These are phyloP conservation scores for Herpotrichia juniperi DNA, from an alignment of 2,329 filamentous ascomycete species.

Conservation along the genomic window DNA sequence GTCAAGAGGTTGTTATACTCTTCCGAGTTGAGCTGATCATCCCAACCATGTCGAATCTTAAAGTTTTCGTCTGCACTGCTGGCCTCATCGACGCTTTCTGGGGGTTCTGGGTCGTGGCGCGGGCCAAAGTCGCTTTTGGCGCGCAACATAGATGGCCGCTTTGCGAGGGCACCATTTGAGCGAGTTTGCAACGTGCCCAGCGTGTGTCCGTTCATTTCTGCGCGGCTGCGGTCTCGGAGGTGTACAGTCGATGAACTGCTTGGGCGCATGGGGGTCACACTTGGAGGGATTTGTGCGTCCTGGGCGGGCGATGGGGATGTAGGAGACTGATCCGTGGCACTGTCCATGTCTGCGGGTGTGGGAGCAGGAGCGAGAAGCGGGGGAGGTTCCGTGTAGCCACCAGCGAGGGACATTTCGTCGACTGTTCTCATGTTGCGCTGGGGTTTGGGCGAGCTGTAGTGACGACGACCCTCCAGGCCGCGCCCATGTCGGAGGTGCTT, in stretches of 20 bases:
- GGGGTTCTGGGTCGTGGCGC: slow-evolving; percentile 30
- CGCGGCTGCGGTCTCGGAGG: slow-evolving; percentile 17
- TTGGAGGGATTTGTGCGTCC: slow-evolving; percentile 19
- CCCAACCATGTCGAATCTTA: slow-evolving; percentile 82
- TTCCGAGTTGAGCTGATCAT: slow-evolving; percentile 88
- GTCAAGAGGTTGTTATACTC: slow-evolving; percentile 86
- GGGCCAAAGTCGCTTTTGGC: slow-evolving; percentile 68
- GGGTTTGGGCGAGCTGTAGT: slow-evolving; percentile 23
- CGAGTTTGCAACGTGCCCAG: slow-evolving; percentile 57
- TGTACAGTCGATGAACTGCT: slow-evolving; percentile 32
- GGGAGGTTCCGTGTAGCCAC: slow-evolving; percentile 28
- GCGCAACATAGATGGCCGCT: slow-evolving; percentile 52
- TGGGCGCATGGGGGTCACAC: slow-evolving; percentile 27
- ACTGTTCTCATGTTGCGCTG: slow-evolving; percentile 37
- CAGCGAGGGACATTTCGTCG: slow-evolving; percentile 29
- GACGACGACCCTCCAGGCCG: slow-evolving; percentile 25
- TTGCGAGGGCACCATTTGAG: slow-evolving; percentile 54
- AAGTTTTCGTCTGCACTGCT: slow-evolving; percentile 58
- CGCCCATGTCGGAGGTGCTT: slow-evolving; percentile 38
- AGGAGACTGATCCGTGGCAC: slow-evolving; percentile 11
- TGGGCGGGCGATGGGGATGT: slow-evolving; percentile 14
- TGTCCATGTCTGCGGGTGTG: slow-evolving; percentile 24
- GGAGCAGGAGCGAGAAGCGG: slow-evolving; percentile 37
- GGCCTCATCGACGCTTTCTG: slow-evolving; percentile 43
- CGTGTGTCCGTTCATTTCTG: slow-evolving; percentile 27